Base-by-base conservation (phyloP, 2,329 filamentous ascomycete species). In the Atkinsonella texensis region DNA sequence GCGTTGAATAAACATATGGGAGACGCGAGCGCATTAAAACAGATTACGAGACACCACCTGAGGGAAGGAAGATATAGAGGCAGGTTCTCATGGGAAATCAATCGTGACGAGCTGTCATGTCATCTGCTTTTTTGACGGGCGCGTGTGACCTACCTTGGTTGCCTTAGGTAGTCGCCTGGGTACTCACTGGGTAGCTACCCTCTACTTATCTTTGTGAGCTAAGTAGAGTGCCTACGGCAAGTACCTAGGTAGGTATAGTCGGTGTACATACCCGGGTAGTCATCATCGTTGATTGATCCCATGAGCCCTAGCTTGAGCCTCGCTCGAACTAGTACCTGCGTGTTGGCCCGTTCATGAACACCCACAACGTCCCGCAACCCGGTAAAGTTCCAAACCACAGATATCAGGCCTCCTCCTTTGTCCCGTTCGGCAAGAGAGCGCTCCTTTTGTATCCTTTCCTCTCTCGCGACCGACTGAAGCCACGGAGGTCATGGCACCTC, bases 401-500 rank as follows among this genome's bases (percentile, higher is more conserved):
- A 38, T 38, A 38, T 15, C 15, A 15, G 35, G 15, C 35, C 6
- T 28, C 28, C 11, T 13, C 23, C 2, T 5, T 31, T 18, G 13
- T n/a, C 12, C 23, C 23, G 5, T 10, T 5, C 20, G 23, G 23
- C 42, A 31, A 45, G 13, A 31, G 42, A 13, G 42, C 18, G 4
- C 15, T 3, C 6, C 2, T 31, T 45, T 7, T 28, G 28, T 32
- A 4, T 17, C 20, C 3, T 31, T 28, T 20, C 31, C 17, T 33
- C 15, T 28, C 35, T 47, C 47, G 43, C 44, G 17, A 20, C 17
- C 46, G 38, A 18, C 13, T 38, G 5, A 47, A 20, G 4, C 52
- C 23, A 4, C 60, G 53, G 58, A 58, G 57, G 62, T 58, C 57
- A 82, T 82, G 80, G 71, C 80, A 68, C 75, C 81, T 68, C 71